A percentile compares a stretch with the other conserved stretches of the same genome.
Conservation (phyloP, 345 rosid species). For the Hibiscus mutabilis region DNA sequence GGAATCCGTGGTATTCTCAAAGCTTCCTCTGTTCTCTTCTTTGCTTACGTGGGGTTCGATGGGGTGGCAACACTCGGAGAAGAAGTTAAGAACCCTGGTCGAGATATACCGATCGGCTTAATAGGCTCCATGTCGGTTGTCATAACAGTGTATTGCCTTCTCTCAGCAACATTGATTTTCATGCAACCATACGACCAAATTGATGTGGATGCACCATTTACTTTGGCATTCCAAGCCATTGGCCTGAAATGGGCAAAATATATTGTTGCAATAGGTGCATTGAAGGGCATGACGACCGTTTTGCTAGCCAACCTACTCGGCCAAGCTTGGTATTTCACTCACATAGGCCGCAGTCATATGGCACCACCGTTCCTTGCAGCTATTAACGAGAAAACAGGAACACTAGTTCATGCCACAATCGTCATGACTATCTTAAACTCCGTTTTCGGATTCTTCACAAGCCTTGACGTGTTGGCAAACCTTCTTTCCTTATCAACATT, state of each 20-base stretch:
- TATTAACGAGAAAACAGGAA: slow-evolving; percentile 41
- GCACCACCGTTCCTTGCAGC: slow-evolving; percentile 47
- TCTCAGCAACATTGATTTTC: slow-evolving; percentile 36
- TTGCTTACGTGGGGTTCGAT: slow-evolving; percentile 60
- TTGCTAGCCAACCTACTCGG: slow-evolving; percentile 40
- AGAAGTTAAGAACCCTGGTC: slow-evolving; percentile 52
- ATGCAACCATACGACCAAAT: slow-evolving; percentile 50
- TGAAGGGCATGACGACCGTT: slow-evolving; percentile 63
- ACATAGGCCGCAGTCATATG: slow-evolving; percentile 63
- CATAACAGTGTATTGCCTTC: slow-evolving; percentile 31
- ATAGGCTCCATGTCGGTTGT: slow-evolving; percentile 54
- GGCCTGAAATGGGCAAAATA: slow-evolving; percentile 63
- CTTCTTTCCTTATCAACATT: slow-evolving; percentile 53
- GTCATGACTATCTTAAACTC: slow-evolving; percentile 43
- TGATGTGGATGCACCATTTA: slow-evolving; percentile 51
- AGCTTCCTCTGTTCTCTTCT: slow-evolving; percentile 53
- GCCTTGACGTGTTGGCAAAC: slow-evolving; percentile 40
- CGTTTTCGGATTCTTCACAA: slow-evolving; percentile 43
- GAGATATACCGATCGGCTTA: slow-evolving; percentile 56
- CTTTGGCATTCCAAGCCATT: slow-evolving; percentile 41
- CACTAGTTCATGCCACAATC: slow-evolving; percentile 48
- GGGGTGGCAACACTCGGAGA: slow-evolving; percentile 59
- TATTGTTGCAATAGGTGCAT: slow-evolving; percentile 53
- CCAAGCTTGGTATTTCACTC: slow-evolving; percentile 62
- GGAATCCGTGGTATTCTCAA: slow-evolving; percentile 43